Evolutionary conservation across 2,329 filamentous ascomycete species (phyloP).

Genomic region (Botrytis aclada): DNA sequence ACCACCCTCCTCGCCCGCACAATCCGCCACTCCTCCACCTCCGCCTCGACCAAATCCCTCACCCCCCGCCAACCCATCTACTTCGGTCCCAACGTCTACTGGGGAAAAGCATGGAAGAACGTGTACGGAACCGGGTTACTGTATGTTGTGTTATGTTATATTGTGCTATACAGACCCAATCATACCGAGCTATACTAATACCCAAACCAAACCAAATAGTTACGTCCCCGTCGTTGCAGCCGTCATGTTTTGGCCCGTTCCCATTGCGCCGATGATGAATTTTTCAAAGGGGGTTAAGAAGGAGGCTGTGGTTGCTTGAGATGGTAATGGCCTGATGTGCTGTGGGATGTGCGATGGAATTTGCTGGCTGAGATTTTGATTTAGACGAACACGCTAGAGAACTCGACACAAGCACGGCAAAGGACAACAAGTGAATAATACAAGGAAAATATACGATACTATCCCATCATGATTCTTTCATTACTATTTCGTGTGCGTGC

Average conservation of each 20-base stretch:
- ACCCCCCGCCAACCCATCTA: not conserved
- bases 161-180: not conserved
- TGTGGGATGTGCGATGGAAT: not conserved
- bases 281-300: constrained; percentile 6
- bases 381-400: not conserved
- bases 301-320: not conserved
- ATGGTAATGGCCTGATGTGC: not conserved
- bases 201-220: not conserved
- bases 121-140: not conserved
- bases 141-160: not conserved
- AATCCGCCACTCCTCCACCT: not conserved
- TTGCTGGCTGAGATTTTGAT: not conserved
- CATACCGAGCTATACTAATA: not conserved
- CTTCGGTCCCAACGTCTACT: constrained; percentile 7
- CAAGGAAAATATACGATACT: not conserved
- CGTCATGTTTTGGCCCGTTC: constrained; percentile 9
- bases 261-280: constrained; percentile 6
- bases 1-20: not conserved
- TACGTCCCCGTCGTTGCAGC: constrained; percentile 5
- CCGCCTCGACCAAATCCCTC: not conserved
- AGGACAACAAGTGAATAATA: not conserved
- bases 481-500: not conserved
- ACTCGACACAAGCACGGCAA: not conserved
- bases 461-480: not conserved
- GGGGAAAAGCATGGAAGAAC: constrained; percentile 10